phyloP scores from a whole-genome alignment of 108 stramenopile species.

The Conticribra guillardii region DNA sequence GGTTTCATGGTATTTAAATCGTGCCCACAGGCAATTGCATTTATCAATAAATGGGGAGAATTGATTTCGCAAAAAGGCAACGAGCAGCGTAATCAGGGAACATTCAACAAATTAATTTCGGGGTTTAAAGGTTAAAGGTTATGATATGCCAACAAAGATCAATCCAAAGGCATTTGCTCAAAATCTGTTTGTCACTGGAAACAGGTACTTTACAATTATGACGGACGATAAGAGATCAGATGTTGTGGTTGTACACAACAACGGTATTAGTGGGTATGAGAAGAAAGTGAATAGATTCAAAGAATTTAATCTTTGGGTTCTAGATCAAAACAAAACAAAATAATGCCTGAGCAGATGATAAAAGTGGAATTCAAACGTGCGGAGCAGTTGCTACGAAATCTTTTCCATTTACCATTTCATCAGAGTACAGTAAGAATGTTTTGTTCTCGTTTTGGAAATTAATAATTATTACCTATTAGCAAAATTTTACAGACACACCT shows the following conservation, averaged over 20 bases:
- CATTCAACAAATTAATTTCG: neutral
- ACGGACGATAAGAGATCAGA: neutral
- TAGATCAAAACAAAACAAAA: too few relatives aligned
- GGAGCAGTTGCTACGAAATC: too few relatives aligned
- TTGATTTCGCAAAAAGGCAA: neutral
- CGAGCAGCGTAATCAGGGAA: neutral
- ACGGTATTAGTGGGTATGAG: neutral
- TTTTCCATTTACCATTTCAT: too few relatives aligned
- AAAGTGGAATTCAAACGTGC: too few relatives aligned
- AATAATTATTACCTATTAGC: too few relatives aligned
- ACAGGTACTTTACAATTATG: neutral
- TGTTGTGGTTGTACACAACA: neutral
- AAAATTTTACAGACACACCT: neutral
- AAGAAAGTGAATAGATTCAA: neutral
- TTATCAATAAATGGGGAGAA: neutral
- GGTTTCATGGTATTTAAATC: neutral
- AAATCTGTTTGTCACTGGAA: neutral
- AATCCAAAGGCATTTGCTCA: neutral
- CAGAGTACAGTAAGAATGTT: too few relatives aligned
- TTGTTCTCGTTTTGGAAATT: too few relatives aligned
- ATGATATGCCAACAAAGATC: neutral
- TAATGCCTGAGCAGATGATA: too few relatives aligned
- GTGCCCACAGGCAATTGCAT: neutral
- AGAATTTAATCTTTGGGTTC: neutral
- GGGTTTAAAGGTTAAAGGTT: neutral